These are phyloP conservation scores for Aspergillus campestris DNA, from an alignment of 495 filamentous ascomycete genomes.

Conservation along the genomic window DNA sequence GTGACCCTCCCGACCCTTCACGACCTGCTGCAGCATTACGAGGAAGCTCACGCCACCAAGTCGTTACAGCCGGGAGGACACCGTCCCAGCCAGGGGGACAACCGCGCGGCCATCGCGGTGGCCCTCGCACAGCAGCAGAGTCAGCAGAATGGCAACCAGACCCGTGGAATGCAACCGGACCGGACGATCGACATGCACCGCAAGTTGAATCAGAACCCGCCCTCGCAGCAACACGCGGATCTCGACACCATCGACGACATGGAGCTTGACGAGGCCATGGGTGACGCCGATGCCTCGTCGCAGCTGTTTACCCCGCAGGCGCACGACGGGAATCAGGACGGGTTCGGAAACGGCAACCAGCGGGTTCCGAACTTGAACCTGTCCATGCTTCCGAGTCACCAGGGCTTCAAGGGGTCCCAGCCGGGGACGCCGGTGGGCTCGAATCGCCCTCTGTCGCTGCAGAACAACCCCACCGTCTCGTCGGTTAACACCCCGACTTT, in stretches of 20 bases:
- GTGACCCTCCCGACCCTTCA: conserved; percentile 80
- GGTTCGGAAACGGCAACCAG: conserved; percentile 68
- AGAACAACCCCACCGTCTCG: conserved; percentile 95
- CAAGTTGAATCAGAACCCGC: conserved; percentile 35
- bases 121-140: conserved; percentile 47
- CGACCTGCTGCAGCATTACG: conserved; percentile 92
- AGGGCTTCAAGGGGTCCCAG: conserved; percentile 75
- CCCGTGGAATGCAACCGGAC: conserved; percentile 33
- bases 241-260: conserved; percentile 88
- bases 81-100: conserved; percentile 45
- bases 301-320: conserved; percentile 49
- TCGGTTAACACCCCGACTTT: conserved; percentile 94
- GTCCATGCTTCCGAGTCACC: conserved; percentile 60
- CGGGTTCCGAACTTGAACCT: conserved; percentile 61
- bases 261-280: conserved; percentile 87
- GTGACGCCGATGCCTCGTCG: conserved; percentile 52
- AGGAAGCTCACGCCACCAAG: conserved; percentile 77
- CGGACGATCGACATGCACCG: conserved; percentile 34
- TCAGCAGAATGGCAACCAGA: conserved; percentile 41
- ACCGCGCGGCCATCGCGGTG: conserved; percentile 49
- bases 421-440: conserved; percentile 77
- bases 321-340: conserved; percentile 45
- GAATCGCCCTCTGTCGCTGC: conserved; percentile 55
- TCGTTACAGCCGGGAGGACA: conserved; percentile 46
- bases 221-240: conserved; percentile 45